A percentile compares a stretch with the other conserved stretches of the same genome.
phyloP scores from a whole-genome alignment of 2,329 filamentous ascomycete species.

The Beauveria scarabaeidicola region DNA sequence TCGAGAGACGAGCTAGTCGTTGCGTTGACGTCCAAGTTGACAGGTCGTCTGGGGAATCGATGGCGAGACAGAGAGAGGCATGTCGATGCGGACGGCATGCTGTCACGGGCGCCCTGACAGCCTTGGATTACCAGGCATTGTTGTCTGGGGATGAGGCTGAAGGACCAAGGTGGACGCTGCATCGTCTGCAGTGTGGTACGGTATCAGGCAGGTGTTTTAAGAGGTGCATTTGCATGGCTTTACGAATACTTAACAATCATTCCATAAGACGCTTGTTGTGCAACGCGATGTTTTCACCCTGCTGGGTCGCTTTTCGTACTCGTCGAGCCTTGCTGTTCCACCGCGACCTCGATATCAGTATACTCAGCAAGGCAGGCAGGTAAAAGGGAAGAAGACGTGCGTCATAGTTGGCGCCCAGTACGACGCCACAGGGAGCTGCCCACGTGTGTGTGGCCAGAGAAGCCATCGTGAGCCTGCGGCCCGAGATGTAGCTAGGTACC shows the following conservation, averaged over 20 bases:
- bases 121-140: constrained; percentile 1
- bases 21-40: neutral
- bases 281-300: neutral
- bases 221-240: too few relatives aligned
- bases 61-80: neutral
- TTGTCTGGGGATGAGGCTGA: neutral
- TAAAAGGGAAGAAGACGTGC: neutral
- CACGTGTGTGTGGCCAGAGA: neutral
- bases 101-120: neutral
- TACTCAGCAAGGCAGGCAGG: neutral
- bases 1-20: neutral
- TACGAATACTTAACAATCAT: too few relatives aligned
- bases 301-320: neutral
- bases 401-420: neutral
- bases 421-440: constrained; percentile 4
- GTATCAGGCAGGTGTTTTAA: too few relatives aligned
- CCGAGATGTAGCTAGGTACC: neutral
- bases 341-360: neutral
- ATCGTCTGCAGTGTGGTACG: too few relatives aligned
- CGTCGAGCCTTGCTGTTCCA: neutral
- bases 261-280: neutral
- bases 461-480: neutral
- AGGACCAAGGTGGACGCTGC: too few relatives aligned
- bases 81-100: constrained; percentile 2
- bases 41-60: neutral